Conservation (phyloP, 306 rosid species). For the Canavalia ensiformis region DNA sequence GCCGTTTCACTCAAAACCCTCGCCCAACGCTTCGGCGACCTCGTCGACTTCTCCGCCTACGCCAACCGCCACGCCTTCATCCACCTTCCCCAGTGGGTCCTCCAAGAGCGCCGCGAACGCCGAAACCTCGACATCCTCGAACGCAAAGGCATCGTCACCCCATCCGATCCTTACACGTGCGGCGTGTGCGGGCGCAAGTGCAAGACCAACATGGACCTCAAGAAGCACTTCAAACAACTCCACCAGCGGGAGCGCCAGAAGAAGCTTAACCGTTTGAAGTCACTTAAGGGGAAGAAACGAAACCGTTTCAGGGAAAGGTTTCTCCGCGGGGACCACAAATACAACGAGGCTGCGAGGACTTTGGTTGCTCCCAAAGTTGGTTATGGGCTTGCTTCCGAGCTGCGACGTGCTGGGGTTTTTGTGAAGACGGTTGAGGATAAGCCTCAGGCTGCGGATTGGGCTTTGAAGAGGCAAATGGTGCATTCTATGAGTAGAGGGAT, state of each 20-base stretch:
- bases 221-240: conserved; percentile 76
- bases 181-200: conserved; percentile 79
- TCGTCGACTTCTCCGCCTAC: conserved; percentile 81
- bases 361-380: conserved; percentile 69
- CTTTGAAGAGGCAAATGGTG: conserved; percentile 84
- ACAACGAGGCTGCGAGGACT: conserved; percentile 73
- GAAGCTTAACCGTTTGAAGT: conserved; percentile 64
- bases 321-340: conserved; percentile 65
- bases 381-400: conserved; percentile 79
- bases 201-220: conserved; percentile 66
- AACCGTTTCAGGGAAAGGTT: conserved; percentile 71
- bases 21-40: conserved; percentile 68
- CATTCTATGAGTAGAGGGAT: conserved; percentile 86
- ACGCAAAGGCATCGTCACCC: conserved; percentile 62
- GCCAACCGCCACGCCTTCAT: conserved; percentile 86
- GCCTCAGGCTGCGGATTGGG: conserved; percentile 93
- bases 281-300: conserved; percentile 72
- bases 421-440: conserved; percentile 90
- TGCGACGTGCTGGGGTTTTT: conserved; percentile 85
- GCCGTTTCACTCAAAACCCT: conserved; percentile 71
- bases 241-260: conserved; percentile 82
- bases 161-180: conserved; percentile 69
- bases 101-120: conserved; percentile 67
- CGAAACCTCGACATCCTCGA: conserved; percentile 68
- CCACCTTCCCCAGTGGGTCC: conserved; percentile 81